These are phyloP conservation scores for Exserohilum rostratum DNA, from an alignment of 2,329 filamentous ascomycete species.

Conservation along the genomic window DNA sequence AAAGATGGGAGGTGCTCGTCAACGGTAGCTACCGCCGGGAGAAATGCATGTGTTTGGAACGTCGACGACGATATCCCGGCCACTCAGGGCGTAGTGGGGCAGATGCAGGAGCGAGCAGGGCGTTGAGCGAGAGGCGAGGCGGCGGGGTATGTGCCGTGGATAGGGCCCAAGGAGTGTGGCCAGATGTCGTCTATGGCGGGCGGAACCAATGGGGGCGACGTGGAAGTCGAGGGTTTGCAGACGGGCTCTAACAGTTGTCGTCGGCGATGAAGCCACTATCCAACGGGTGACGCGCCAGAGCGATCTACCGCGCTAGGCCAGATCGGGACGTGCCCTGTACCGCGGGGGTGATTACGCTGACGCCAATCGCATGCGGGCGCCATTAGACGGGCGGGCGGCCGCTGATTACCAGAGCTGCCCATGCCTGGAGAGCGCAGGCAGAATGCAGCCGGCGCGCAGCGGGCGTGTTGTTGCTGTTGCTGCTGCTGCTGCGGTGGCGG, in stretches of 20 bases:
- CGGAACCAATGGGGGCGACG: neutral
- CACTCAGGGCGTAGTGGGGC: conserved; percentile 14
- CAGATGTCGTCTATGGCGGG: neutral
- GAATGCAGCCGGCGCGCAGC: neutral
- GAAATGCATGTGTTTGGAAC: conserved; percentile 14
- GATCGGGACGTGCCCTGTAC: conserved; percentile 5
- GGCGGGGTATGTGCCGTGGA: neutral
- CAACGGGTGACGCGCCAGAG: conserved; percentile 8
- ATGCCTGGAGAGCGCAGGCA: neutral
- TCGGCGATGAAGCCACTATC: conserved; percentile 17
- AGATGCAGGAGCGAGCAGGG: conserved; percentile 5
- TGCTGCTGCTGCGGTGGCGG: neutral
- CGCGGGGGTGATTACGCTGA: conserved; percentile 1
- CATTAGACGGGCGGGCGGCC: neutral
- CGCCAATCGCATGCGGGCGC: neutral
- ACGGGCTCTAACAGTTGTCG: neutral
- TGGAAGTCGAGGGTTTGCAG: neutral
- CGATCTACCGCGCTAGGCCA: conserved; percentile 13
- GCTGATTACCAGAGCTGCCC: neutral
- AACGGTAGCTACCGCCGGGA: conserved; percentile 7
- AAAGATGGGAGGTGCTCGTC: neutral
- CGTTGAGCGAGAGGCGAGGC: neutral
- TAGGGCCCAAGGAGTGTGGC: neutral
- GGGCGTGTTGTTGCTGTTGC: neutral
- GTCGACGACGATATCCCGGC: conserved; percentile 13